Evolutionary conservation across 1,139 yeast species (phyloP).

Genomic region (Pichia sp.): DNA sequence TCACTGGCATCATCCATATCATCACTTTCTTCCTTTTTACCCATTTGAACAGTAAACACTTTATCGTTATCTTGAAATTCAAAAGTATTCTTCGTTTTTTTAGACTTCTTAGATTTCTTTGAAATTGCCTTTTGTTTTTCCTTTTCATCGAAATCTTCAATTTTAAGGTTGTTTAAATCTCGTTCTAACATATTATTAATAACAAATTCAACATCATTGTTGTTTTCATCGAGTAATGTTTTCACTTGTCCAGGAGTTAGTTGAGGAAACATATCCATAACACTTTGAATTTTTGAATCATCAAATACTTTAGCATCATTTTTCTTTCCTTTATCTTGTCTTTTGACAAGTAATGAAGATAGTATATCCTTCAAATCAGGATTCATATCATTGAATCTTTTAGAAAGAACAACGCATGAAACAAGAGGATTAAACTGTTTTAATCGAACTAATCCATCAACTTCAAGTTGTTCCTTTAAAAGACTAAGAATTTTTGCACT

Average conservation of each 20-base stretch:
- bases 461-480: conserved; percentile 40
- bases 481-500: conserved; percentile 38
- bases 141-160: conserved; percentile 20
- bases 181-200: conserved; percentile 56
- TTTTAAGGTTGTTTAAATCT: conserved; percentile 33
- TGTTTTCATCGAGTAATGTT: conserved; percentile 41
- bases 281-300: conserved; percentile 37
- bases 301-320: conserved; percentile 21
- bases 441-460: conserved; percentile 38
- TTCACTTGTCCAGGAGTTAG: conserved; percentile 41
- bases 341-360: conserved; percentile 31
- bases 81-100: conserved; percentile 12
- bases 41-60: conserved; percentile 25
- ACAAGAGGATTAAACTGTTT: conserved; percentile 44
- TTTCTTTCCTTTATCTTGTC: background rate
- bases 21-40: conserved; percentile 27
- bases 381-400: conserved; percentile 37
- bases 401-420: conserved; percentile 46
- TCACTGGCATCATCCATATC: conserved; percentile 29
- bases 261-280: conserved; percentile 58
- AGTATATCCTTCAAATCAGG: conserved; percentile 47
- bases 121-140: background rate
- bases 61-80: conserved; percentile 16
- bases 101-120: background rate
- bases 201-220: conserved; percentile 50